Evolutionary conservation across 1,284 basidiomycete species (phyloP), one percentile per base, ranked within the genome.

Genomic region (Cryptococcus sp.): DNA sequence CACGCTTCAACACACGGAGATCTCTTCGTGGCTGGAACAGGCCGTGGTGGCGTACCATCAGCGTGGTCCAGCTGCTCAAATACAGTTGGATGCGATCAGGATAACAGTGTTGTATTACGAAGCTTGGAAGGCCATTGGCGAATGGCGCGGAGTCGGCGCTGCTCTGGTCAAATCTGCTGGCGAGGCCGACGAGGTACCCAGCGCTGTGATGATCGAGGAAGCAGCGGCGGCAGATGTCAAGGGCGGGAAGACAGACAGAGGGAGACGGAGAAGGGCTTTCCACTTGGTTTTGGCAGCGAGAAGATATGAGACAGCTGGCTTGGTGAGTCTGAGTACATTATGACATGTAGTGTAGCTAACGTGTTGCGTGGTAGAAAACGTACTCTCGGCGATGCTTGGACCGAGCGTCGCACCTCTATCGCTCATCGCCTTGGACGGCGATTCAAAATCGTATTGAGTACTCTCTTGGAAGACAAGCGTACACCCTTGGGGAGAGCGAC

Each of bases 131-230:
- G 61, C 66, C 8, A 66, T 77, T 13, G 70, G 68, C n/a, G 77
- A 80, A 55, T 78, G 71, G 71, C 62, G 73, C 17, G 66, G 71
- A 0, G 74, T 78, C 0, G 70, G 74, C 0, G 51, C 58, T 1
- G 73, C 72, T 1, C 64, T 82, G 5, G 67, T 79, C 4, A 67
- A 70, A 30, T 70, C 74, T 0, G 78, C 79, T 0, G 77, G 77
- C 10, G 73, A 78, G 49, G 75, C 68, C 0, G 82, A 84, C 27
- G 83, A 84, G 61, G 75, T 84, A 3, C 73, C 80, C 0, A 74
- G 78, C 15, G 83, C 82, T 0, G 72, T 84, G 11, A 67, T 84
- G 55, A 71, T 84, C 6, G 82, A 84, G 61, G 81, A 82, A 64
- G 82, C 83, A 0, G 83, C 82, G 0, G 49, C 77, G 1, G 72